Conservation (phyloP, 2,329 filamentous ascomycete species). For the Trichoderma sp. region DNA sequence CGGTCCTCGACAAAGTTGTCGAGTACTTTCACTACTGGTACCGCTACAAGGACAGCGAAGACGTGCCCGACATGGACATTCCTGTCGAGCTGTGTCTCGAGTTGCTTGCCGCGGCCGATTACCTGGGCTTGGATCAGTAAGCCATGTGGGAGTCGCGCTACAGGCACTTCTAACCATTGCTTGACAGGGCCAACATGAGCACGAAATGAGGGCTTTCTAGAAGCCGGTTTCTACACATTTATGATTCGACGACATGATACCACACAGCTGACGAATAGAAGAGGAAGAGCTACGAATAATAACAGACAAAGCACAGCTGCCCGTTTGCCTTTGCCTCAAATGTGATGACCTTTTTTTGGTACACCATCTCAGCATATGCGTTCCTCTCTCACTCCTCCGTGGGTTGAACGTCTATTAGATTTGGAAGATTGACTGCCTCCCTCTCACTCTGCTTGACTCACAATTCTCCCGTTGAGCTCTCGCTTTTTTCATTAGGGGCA, state of each 20-base stretch:
- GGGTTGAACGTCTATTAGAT: slow-evolving; percentile 58
- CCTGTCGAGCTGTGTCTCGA: slow-evolving; percentile 78
- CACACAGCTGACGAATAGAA: slow-evolving; percentile 15
- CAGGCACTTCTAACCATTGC: slow-evolving; percentile 36
- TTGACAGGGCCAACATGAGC: slow-evolving; percentile 43
- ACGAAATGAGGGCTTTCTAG: slow-evolving; percentile 38
- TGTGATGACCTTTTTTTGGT: background rate
- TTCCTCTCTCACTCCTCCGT: slow-evolving; percentile 52
- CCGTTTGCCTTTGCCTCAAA: background rate
- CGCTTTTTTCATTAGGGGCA: slow-evolving; percentile 53
- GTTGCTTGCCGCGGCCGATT: slow-evolving; percentile 76
- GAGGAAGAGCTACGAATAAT: slow-evolving; percentile 13
- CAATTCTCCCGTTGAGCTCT: slow-evolving; percentile 47
- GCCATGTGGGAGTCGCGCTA: slow-evolving; percentile 30
- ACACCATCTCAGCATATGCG: slow-evolving; percentile 58
- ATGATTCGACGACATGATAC: slow-evolving; percentile 22
- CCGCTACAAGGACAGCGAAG: slow-evolving; percentile 67
- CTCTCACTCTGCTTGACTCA: slow-evolving; percentile 56
- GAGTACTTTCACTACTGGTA: slow-evolving; percentile 86
- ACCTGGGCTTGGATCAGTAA: slow-evolving; percentile 66
- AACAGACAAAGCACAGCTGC: slow-evolving; percentile 8
- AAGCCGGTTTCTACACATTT: background rate
- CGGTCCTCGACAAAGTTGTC: slow-evolving; percentile 77
- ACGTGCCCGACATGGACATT: slow-evolving; percentile 80
- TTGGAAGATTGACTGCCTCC: slow-evolving; percentile 54